Evolutionary conservation across 176 grass and related monocot species (phyloP).

Genomic region (Avena eriantha): DNA sequence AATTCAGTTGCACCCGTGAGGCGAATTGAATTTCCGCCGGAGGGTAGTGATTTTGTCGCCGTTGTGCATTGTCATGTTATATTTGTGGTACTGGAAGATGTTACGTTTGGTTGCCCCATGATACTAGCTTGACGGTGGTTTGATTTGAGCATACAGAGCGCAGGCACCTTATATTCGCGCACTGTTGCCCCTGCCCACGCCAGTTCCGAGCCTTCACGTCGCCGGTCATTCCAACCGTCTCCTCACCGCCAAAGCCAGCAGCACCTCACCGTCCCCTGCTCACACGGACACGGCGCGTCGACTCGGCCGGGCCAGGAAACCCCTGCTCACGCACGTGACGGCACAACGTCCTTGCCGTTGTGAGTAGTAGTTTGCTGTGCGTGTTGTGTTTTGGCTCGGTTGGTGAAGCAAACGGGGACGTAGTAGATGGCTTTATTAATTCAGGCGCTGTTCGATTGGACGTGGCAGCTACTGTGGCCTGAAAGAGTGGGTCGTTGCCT

Average conservation of each 20-base stretch:
- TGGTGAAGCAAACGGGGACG: not conserved
- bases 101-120: too few relatives aligned
- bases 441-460: slow-evolving; percentile 20
- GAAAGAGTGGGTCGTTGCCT: slow-evolving; percentile 26
- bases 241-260: not conserved
- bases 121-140: too few relatives aligned
- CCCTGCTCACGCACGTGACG: slow-evolving; percentile 11
- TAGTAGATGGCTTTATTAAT: slow-evolving; percentile 16
- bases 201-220: slow-evolving; percentile 40
- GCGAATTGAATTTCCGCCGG: too few relatives aligned
- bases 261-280: not conserved
- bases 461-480: slow-evolving; percentile 7
- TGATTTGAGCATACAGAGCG: not conserved
- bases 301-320: not conserved
- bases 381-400: not conserved
- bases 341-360: not conserved
- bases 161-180: slow-evolving; percentile 8
- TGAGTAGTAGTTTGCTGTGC: not conserved
- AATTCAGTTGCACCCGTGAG: too few relatives aligned
- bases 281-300: not conserved
- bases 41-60: too few relatives aligned
- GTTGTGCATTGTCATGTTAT: too few relatives aligned
- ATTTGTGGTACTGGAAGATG: too few relatives aligned
- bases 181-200: slow-evolving; percentile 27
- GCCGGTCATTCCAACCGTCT: slow-evolving; percentile 48